Percentiles rank a stretch among this genome's conserved stretches.
These are phyloP conservation scores for Yamadazyma spencermartinsiae DNA, from an alignment of 1,139 yeast genomes.

Conservation along the genomic window DNA sequence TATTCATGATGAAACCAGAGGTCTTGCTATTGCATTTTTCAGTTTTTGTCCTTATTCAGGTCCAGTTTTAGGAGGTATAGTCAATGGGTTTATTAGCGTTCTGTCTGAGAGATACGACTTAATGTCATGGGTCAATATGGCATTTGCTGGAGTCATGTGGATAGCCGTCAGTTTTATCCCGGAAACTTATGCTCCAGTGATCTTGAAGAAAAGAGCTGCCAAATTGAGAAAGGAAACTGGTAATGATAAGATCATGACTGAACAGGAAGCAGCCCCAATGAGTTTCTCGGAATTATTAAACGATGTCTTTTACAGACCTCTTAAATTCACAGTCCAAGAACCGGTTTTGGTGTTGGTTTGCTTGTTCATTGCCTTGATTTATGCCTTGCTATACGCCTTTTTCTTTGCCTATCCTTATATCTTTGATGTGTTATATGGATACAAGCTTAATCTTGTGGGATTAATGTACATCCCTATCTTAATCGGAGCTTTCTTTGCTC, in stretches of 20 bases:
- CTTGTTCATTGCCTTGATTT: conserved; percentile 81
- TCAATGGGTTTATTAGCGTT: conserved; percentile 80
- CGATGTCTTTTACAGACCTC: conserved; percentile 72
- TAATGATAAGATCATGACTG: conserved; percentile 81
- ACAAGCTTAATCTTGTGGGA: conserved; percentile 69
- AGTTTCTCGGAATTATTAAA: conserved; percentile 62
- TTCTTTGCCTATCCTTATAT: conserved; percentile 88
- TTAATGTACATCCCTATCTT: conserved; percentile 84
- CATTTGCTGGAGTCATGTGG: conserved; percentile 86
- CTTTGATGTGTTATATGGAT: conserved; percentile 65
- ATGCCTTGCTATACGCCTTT: conserved; percentile 84
- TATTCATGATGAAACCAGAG: conserved; percentile 76
- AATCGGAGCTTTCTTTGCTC: conserved; percentile 78
- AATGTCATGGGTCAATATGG: conserved; percentile 89
- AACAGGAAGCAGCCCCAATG: conserved; percentile 80
- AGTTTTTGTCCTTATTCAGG: conserved; percentile 94
- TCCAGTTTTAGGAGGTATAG: conserved; percentile 88
- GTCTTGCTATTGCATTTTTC: conserved; percentile 86
- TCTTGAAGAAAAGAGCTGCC: conserved; percentile 70
- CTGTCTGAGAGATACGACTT: conserved; percentile 66
- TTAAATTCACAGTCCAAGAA: conserved; percentile 71
- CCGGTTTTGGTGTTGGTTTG: conserved; percentile 85
- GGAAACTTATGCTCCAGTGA: conserved; percentile 90
- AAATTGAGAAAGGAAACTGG: conserved; percentile 77
- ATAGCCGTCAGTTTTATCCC: conserved; percentile 63